Conservation (phyloP, 2,329 filamentous ascomycete genomes). For the Immersiporthe knoxdaviesiana region DNA sequence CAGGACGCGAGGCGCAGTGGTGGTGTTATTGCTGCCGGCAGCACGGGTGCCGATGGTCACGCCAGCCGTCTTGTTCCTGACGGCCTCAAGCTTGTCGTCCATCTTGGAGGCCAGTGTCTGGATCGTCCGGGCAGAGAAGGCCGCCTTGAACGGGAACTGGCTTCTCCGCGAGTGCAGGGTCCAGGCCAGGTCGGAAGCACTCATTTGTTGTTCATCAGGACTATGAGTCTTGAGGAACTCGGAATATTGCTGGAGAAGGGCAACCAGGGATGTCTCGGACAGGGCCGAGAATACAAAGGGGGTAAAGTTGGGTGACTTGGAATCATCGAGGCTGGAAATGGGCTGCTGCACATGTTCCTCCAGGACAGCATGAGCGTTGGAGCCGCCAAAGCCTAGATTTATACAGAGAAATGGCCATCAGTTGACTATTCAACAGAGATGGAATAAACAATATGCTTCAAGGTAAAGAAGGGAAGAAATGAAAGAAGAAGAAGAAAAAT, state of each 20-base stretch:
- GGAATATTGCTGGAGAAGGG: constrained; percentile 32
- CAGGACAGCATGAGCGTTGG: constrained; percentile 22
- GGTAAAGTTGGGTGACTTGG: constrained; percentile 12
- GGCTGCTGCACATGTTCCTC: constrained; percentile 7
- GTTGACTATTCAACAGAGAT: not conserved
- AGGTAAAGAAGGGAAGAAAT: not conserved
- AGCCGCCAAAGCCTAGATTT: constrained; percentile 21
- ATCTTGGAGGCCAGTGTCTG: not conserved
- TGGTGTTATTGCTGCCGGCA: not conserved
- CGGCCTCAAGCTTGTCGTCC: not conserved
- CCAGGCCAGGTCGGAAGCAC: constrained; percentile 33
- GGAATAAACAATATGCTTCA: too few species aligned
- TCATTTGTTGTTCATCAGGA: constrained; percentile 11
- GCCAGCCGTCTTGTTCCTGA: not conserved
- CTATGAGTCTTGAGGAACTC: constrained; percentile 30
- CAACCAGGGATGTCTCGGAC: constrained; percentile 37
- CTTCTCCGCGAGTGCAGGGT: constrained; percentile 35
- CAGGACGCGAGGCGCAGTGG: not conserved
- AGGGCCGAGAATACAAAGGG: constrained; percentile 40
- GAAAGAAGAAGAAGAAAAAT: not conserved
- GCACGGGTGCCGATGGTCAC: not conserved
- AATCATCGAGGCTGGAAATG: not conserved
- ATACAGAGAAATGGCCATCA: not conserved
- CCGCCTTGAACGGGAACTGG: constrained; percentile 33
- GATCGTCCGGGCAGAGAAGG: constrained; percentile 31